These are phyloP conservation scores for Letharia columbiana DNA, from an alignment of 495 filamentous ascomycete species.

Conservation along the genomic window DNA sequence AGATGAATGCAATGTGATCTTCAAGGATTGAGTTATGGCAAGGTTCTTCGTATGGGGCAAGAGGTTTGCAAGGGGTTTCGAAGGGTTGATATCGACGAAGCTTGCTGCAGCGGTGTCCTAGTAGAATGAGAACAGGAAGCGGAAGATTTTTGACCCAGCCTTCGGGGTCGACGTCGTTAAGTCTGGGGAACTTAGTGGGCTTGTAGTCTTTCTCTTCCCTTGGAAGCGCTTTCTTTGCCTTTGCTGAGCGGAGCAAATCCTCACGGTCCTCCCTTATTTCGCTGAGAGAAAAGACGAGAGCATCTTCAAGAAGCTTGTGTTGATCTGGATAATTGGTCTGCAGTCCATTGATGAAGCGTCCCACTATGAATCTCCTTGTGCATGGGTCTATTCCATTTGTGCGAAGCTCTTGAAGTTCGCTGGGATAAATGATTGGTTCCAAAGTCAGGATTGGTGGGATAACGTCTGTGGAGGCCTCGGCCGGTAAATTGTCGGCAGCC, in stretches of 20 bases:
- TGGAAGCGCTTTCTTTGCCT: not conserved
- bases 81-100: not conserved
- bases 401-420: not conserved
- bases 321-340: not conserved
- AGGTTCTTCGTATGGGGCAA: not conserved
- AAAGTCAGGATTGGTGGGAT: not conserved
- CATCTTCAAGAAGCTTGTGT: not conserved
- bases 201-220: not conserved
- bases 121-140: not conserved
- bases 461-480: not conserved
- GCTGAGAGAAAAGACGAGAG: not conserved
- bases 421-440: not conserved
- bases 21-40: not conserved
- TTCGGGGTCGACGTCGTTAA: not conserved
- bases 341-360: not conserved
- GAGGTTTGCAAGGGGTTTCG: not conserved
- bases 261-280: not conserved
- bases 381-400: not conserved
- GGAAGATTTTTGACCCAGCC: not conserved
- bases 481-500: not conserved
- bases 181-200: not conserved
- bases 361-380: not conserved
- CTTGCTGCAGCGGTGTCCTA: not conserved
- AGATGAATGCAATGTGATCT: not conserved
- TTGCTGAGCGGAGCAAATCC: not conserved